These are phyloP conservation scores for Cenchrus americanus DNA, from an alignment of 176 grass and related monocot genomes.

Conservation along the genomic window DNA sequence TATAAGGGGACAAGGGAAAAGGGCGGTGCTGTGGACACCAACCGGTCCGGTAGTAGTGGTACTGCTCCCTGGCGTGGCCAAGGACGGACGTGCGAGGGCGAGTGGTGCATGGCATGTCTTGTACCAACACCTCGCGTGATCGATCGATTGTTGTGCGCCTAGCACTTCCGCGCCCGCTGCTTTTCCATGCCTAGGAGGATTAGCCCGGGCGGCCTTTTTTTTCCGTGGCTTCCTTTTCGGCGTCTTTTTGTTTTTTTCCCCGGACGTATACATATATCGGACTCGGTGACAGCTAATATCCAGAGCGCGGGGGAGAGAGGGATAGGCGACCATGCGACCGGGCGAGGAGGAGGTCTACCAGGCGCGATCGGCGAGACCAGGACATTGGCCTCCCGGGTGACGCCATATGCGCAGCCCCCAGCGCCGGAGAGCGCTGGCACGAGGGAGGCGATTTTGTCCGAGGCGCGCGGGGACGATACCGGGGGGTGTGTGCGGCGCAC, in stretches of 20 bases:
- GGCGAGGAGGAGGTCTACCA: not conserved
- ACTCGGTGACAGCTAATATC: conserved; percentile 62
- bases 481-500: not conserved
- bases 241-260: not conserved
- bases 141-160: not conserved
- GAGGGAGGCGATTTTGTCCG: not conserved
- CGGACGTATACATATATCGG: not conserved
- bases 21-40: not conserved
- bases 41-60: not conserved
- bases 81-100: not conserved
- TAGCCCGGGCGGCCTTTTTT: not conserved
- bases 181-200: not conserved
- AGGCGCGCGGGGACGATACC: not conserved
- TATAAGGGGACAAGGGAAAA: not conserved
- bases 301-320: conserved; percentile 6
- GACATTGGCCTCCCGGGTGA: conserved; percentile 2
- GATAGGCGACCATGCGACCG: not conserved
- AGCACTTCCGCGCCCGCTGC: not conserved
- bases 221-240: not conserved
- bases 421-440: not conserved
- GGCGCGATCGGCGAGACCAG: not conserved
- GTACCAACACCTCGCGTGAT: not conserved
- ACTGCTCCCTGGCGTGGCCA: not conserved
- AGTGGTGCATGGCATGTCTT: not conserved
- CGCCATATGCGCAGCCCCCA: conserved; percentile 30